Conservation (phyloP, 1,139 yeast species). For the Yarrowia galli region DNA sequence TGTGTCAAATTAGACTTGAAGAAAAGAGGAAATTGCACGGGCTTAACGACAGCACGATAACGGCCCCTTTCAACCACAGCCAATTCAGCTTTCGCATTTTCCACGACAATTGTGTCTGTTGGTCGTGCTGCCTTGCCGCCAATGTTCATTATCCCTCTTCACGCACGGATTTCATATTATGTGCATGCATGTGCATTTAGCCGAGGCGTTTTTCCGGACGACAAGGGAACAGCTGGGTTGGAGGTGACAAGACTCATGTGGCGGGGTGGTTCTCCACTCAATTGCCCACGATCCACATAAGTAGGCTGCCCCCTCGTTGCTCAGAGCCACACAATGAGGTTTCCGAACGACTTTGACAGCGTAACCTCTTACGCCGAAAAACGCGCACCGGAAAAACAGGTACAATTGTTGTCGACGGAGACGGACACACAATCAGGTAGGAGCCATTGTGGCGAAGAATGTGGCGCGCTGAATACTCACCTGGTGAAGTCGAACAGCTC, state of each 20-base stretch:
- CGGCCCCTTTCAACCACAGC: not conserved
- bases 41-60: too few relatives aligned
- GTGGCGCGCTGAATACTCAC: conserved; percentile 14
- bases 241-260: not conserved
- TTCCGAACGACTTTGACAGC: not conserved
- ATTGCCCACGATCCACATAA: conserved; percentile 2
- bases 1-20: too few relatives aligned
- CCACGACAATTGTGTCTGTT: too few relatives aligned
- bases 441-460: not conserved
- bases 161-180: conserved; percentile 34
- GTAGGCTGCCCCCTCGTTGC: not conserved
- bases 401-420: not conserved
- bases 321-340: not conserved
- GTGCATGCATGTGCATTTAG: conserved; percentile 38
- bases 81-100: not conserved
- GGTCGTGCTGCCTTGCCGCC: not conserved
- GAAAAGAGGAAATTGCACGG: too few relatives aligned
- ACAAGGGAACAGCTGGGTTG: not conserved
- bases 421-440: not conserved
- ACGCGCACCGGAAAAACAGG: conserved; percentile 37
- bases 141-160: not conserved
- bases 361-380: conserved; percentile 17
- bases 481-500: conserved; percentile 39
- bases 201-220: conserved; percentile 38
- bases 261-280: not conserved